Evolutionary conservation across 257 asterid species (phyloP).

Genomic region (Eucommia ulmoides): DNA sequence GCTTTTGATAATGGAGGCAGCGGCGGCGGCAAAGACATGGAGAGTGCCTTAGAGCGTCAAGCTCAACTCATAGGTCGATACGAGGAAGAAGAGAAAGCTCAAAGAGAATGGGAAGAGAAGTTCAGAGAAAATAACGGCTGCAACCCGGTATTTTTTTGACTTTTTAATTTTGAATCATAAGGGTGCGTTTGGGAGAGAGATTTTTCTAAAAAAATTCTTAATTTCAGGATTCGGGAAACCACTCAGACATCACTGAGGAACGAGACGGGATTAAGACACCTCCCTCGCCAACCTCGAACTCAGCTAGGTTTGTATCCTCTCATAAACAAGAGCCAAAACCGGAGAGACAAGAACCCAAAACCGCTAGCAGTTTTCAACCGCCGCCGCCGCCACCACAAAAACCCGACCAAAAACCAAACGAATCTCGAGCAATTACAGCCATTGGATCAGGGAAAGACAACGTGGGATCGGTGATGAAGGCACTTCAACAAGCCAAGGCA

Average conservation of each 20-base stretch:
- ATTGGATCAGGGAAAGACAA: slow-evolving; percentile 8
- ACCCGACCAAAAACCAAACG: slow-evolving; percentile 2
- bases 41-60: slow-evolving; percentile 56
- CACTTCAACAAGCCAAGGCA: slow-evolving; percentile 50
- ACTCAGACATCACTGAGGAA: slow-evolving; percentile 82
- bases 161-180: slow-evolving; percentile 2
- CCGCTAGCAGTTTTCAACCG: slow-evolving; percentile 8
- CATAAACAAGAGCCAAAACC: slow-evolving; percentile 12
- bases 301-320: slow-evolving; percentile 28
- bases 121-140: slow-evolving; percentile 47
- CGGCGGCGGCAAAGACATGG: slow-evolving; percentile 33
- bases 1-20: slow-evolving; percentile 17
- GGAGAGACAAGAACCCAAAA: slow-evolving; percentile 8
- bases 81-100: slow-evolving; percentile 74
- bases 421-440: slow-evolving; percentile 11
- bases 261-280: slow-evolving; percentile 39
- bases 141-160: slow-evolving; percentile 38
- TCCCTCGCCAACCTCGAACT: slow-evolving; percentile 22
- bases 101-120: slow-evolving; percentile 89
- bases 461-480: slow-evolving; percentile 46
- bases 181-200: background rate
- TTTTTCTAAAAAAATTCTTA: too few relatives aligned
- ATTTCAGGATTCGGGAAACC: slow-evolving; percentile 72
- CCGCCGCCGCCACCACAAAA: slow-evolving; percentile 4
- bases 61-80: slow-evolving; percentile 39